Evolutionary conservation across 2,329 filamentous ascomycete species (phyloP), one percentile per base, ranked within the genome.

Genomic region (Fusarium coffeatum): DNA sequence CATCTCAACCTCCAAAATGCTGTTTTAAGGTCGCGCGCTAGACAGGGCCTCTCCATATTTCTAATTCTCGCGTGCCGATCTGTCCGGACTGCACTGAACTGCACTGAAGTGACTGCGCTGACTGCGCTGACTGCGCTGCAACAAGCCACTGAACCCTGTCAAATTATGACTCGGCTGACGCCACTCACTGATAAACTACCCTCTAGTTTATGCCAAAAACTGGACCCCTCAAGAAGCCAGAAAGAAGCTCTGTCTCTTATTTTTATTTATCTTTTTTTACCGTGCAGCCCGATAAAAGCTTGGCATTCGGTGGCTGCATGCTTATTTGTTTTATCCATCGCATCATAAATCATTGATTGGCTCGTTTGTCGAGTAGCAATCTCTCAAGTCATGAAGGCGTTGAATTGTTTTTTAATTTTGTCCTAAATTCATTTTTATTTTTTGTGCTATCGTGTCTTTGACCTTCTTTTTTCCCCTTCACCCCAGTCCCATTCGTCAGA

Each of bases 231-330:
- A 37, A 37, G 32, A 37, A 37, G 32, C 16, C 32, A 58, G 45
- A 48, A 34, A 48, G 69, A 74, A 74, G 72, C 73, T 74, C 74
- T 74, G 43, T 63, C 60, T 64, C 49, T 74, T 62, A 57, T 65
- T 49, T 37, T 11, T 34, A 10, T 37, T 37, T 37, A 8, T 32
- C 16, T 34, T 5, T 34, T 74, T 72, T 69, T 73, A 75, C 69
- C 73, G 63, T 75, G 73, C 73, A 75, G 73, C 68, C 71, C 62
- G 64, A 64, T 45, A 64, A 74, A 75, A 75, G 73, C 73, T 75
- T 75, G 73, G 73, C 73, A 27, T 48, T 74, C 69, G 42, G 69
- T 69, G 73, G 73, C 73, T 73, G 73, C 68, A 73, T 74, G 73
- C 73, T 75, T 74, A 74, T 75, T 68, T 63, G 27, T 64, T 23